Conservation (phyloP, 306 rosid genomes). For the Acacia confusa region DNA sequence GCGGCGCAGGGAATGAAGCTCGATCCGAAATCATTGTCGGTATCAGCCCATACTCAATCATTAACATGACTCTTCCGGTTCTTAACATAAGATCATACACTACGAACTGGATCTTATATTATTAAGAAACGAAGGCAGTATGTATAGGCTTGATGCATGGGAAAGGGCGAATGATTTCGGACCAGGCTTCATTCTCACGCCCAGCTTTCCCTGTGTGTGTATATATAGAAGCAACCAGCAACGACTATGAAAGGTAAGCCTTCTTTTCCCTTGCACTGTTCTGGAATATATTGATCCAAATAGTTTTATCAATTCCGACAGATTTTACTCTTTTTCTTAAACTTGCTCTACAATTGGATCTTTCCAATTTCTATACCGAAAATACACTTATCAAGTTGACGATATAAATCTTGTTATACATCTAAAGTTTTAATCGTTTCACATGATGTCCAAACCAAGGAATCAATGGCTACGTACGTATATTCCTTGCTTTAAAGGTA, state of each 20-base stretch:
- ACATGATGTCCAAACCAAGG: neutral
- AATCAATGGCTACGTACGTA: neutral
- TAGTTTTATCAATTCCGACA: neutral
- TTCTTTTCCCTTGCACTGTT: conserved; percentile 1
- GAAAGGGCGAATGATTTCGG: conserved; percentile 68
- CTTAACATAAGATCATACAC: too few species aligned
- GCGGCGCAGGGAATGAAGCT: conserved; percentile 62
- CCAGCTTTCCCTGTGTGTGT: conserved; percentile 42
- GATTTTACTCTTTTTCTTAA: neutral
- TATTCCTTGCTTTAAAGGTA: neutral
- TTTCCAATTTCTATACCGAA: neutral
- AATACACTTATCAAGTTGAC: neutral
- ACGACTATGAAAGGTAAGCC: conserved; percentile 27
- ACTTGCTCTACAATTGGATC: neutral
- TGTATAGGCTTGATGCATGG: conserved; percentile 11
- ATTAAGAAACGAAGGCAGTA: too few species aligned
- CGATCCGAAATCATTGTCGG: conserved; percentile 56
- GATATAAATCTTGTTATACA: neutral
- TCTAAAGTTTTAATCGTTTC: neutral
- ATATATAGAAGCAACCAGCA: conserved; percentile 20
- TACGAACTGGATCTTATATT: too few species aligned
- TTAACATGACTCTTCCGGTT: too few species aligned
- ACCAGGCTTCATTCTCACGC: conserved; percentile 91
- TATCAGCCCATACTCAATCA: neutral
- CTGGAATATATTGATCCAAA: neutral